Percentiles rank a stretch among this genome's conserved stretches.
phyloP scores from a whole-genome alignment of 2,329 filamentous ascomycete genomes.

The Ciborinia camelliae region DNA sequence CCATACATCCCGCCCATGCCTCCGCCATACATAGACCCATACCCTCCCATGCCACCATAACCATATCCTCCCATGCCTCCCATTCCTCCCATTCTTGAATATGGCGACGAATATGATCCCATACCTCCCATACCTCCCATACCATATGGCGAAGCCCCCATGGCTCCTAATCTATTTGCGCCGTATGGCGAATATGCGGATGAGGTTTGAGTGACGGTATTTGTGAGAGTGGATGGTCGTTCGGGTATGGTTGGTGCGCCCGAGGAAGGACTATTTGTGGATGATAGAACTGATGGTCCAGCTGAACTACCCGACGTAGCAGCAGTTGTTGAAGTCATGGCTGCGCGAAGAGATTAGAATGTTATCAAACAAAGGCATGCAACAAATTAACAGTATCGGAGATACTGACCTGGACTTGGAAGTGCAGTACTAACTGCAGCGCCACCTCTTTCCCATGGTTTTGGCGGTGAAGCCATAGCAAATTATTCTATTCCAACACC shows the following conservation, averaged over 20 bases:
- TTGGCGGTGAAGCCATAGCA: conserved; percentile 77
- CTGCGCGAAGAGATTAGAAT: conserved; percentile 26
- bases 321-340: conserved; percentile 36
- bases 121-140: conserved; percentile 48
- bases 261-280: conserved; percentile 41
- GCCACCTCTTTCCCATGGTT: conserved; percentile 86
- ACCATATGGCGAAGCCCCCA: conserved; percentile 39
- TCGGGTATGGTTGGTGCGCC: conserved; percentile 69
- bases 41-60: conserved; percentile 43
- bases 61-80: conserved; percentile 38
- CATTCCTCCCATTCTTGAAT: conserved; percentile 25
- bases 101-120: conserved; percentile 37
- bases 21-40: conserved; percentile 39
- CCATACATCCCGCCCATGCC: conserved; percentile 40
- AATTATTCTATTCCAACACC: conserved; percentile 22
- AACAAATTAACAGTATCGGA: conserved; percentile 13
- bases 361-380: conserved; percentile 20
- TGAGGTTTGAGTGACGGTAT: conserved; percentile 83
- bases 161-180: conserved; percentile 55
- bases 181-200: conserved; percentile 71
- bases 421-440: conserved; percentile 29
- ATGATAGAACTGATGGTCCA: conserved; percentile 43
- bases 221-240: conserved; percentile 72
- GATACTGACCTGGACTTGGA: conserved; percentile 34
- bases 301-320: conserved; percentile 38